A percentile compares a stretch with the other conserved stretches of the same genome.
Evolutionary conservation across 768 basidiomycete genomes (phyloP).

Genomic region (Auriscalpium vulgare): DNA sequence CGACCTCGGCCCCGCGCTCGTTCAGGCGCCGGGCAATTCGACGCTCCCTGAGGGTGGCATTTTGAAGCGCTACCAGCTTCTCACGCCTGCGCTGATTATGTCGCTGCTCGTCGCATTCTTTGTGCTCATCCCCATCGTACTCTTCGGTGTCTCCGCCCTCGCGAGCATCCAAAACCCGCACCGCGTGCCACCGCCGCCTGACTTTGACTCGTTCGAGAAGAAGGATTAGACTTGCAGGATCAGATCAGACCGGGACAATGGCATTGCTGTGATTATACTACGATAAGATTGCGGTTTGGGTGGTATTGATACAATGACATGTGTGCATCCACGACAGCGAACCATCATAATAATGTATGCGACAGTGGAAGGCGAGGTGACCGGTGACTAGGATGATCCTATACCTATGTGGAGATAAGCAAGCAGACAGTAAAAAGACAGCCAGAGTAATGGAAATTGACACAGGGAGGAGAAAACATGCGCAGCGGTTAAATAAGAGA

Average conservation of each 20-base stretch:
- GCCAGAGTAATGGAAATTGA: background rate
- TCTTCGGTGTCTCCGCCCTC: slow-evolving; percentile 57
- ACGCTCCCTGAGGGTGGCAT: slow-evolving; percentile 47
- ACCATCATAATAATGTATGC: slow-evolving; percentile 7
- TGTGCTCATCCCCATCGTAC: slow-evolving; percentile 56
- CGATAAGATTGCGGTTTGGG: background rate
- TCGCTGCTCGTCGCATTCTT: slow-evolving; percentile 58
- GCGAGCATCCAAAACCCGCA: slow-evolving; percentile 69
- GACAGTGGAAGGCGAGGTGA: slow-evolving; percentile 9
- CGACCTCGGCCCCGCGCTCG: slow-evolving; percentile 19
- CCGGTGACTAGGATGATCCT: slow-evolving; percentile 11
- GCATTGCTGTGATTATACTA: background rate
- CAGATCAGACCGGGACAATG: background rate
- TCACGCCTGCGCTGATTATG: slow-evolving; percentile 68
- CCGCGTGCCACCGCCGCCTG: slow-evolving; percentile 54
- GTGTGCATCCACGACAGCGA: background rate
- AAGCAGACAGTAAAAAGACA: slow-evolving; percentile 1
- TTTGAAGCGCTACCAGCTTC: slow-evolving; percentile 65
- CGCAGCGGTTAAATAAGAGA: background rate
- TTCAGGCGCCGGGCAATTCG: slow-evolving; percentile 22
- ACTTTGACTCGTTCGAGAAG: slow-evolving; percentile 60
- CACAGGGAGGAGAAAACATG: background rate
- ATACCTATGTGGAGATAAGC: slow-evolving; percentile 8
- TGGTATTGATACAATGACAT: background rate
- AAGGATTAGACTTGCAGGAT: slow-evolving; percentile 53